Base-by-base conservation (phyloP, 495 filamentous ascomycete species). In the Xylaria grammica region DNA sequence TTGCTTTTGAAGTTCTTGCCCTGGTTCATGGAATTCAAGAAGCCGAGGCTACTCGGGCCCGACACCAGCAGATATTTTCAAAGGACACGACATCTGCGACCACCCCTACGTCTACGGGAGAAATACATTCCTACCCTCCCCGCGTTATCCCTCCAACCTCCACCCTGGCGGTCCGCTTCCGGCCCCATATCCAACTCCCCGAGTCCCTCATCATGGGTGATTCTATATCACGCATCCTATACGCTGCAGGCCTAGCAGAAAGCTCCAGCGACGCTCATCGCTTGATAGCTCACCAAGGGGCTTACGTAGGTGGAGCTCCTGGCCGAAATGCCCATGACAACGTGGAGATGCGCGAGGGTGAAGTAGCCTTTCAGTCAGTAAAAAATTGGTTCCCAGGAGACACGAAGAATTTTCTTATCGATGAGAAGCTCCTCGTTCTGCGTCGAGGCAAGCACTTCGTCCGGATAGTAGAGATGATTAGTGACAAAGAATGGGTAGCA, bases 391-490 rank as follows among this genome's bases (percentile, higher is more conserved):
- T 78, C 40, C 75, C 81, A 0, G 69, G 81, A 26, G 86, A 88
- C 20, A 89, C 86, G 0, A 38, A 77, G 38, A 82, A 86, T 29
- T 92, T 85, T 67, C 72, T 95, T 22, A 80, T 91, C 19, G 85
- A 88, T 42, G 87, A 77, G 36, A 77, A 86, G 42, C 65, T 89
- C 5, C 72, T 96, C 46, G 84, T 96, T 62, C 75, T 96, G 22
- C 85, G 92, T 67, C 75, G 85, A 32, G 92, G 92, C 34, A 96
- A 96, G 75, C 90, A 90, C 82, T 93, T 93, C 71, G 76, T 95
- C 36, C 86, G 88, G 54, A 76, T 93, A 49, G 81, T 96, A 51
- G 78, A 88, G 65, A 82, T 96, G 63, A 79, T 96, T 17, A 81
- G 81, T 63, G 91, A 96, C 70, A 83, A 89, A 62, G 87, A 91